Base-by-base conservation (phyloP, 176 grass and related monocot genomes). In the Elymus sibiricus region DNA sequence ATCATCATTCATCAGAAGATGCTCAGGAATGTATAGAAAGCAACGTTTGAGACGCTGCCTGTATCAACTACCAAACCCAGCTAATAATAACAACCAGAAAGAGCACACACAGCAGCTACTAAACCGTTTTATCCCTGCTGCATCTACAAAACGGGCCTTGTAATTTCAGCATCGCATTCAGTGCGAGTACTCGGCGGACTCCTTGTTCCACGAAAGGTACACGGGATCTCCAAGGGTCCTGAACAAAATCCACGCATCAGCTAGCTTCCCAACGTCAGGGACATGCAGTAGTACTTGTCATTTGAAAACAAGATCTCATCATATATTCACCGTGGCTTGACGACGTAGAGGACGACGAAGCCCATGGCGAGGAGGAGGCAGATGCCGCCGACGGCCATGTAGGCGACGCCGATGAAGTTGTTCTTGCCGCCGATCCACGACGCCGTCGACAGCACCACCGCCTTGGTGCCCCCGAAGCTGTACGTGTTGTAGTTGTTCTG, bases 401-500 rank as follows among this genome's bases (percentile, higher is more conserved):
- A 98, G 1, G 95, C 93, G 11, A 89, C n/a, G 63, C 93, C 93
- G 26, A 98, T 92, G 82, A 95, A 95, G 83, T 80, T 86, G 86
- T 98, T 98, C 86, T 90, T 95, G 27, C 93, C 93, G 6, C 93
- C 95, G 39, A 98, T 89, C 95, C 95, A 98, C 5, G 93, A 87
- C 5, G 91, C 89, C 17, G 95, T 98, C 5, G 95, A 98, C 14
- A 98, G 91, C n/a, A 98, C 88, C 71, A 98, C 70, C 40, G 92
- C 92, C 80, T 98, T 98, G 6, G 87, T 90, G 12, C 95, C 95
- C 3, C 93, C 91, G 46, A 95, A 98, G 56, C 91, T 95, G 70
- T 98, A 98, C 0, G 95, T 95, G 89, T 98, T 98, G 87, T 98
- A 98, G 73, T 98, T 95, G 84, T 98, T 98, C 73, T 98, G 85